Evolutionary conservation across 2,329 filamentous ascomycete species (phyloP).

Genomic region (Calonectria ilicicola): DNA sequence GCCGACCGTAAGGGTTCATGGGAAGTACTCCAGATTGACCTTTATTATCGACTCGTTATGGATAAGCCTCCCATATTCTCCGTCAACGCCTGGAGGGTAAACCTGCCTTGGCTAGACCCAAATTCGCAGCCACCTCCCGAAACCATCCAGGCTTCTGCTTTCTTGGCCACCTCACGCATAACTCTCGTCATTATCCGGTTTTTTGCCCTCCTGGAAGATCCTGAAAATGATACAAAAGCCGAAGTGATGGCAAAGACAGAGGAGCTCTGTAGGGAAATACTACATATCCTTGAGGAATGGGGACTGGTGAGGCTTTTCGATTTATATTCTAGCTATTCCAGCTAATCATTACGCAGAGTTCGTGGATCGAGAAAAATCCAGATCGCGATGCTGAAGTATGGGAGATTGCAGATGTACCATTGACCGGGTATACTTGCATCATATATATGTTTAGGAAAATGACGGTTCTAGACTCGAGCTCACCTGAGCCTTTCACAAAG

Average conservation of each 20-base stretch:
- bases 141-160: conserved; percentile 40
- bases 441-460: conserved; percentile 50
- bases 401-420: conserved; percentile 43
- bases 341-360: conserved; percentile 28
- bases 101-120: conserved; percentile 46
- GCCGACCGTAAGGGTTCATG: conserved; percentile 46
- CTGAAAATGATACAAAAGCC: conserved; percentile 27
- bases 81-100: conserved; percentile 46
- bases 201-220: conserved; percentile 44
- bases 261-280: conserved; percentile 42
- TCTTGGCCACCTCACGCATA: conserved; percentile 44
- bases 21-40: conserved; percentile 48
- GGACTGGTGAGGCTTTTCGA: conserved; percentile 33
- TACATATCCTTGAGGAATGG: conserved; percentile 44
- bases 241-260: conserved; percentile 43
- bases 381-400: conserved; percentile 40
- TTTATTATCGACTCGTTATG: conserved; percentile 46
- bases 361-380: conserved; percentile 37
- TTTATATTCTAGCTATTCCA: rapidly evolving
- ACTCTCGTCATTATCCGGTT: conserved; percentile 46
- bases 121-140: conserved; percentile 32
- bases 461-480: conserved; percentile 41
- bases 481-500: conserved; percentile 39
- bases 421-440: conserved; percentile 46
- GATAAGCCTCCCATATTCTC: conserved; percentile 45